These are phyloP conservation scores for Pythium myriotylum DNA, from an alignment of 352 stramenopile species.

Conservation along the genomic window DNA sequence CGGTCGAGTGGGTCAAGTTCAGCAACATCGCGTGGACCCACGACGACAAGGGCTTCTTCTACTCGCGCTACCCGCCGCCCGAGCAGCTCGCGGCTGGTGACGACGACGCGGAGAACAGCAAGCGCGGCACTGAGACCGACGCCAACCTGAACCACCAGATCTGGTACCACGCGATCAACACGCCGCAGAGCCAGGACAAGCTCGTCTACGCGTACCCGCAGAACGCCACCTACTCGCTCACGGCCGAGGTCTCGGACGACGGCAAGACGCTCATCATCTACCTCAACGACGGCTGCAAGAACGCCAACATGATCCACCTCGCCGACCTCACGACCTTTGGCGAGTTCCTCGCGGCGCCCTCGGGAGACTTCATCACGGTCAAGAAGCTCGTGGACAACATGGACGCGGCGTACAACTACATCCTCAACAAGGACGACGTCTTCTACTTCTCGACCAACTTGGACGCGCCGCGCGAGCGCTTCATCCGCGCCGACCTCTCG, in stretches of 20 bases:
- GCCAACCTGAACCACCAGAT: constrained; percentile 79
- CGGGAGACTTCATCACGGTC: constrained; percentile 41
- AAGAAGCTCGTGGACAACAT: constrained; percentile 89
- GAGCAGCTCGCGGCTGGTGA: constrained; percentile 56
- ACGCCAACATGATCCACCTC: constrained; percentile 87
- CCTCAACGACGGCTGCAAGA: constrained; percentile 87
- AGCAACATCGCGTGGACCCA: constrained; percentile 80
- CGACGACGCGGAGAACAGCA: constrained; percentile 43
- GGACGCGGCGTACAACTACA: constrained; percentile 82
- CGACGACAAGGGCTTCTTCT: constrained; percentile 87
- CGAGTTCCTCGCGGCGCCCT: constrained; percentile 40
- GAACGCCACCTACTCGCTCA: constrained; percentile 74
- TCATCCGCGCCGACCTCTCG: constrained; percentile 48
- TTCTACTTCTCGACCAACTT: constrained; percentile 91
- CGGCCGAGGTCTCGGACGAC: constrained; percentile 72
- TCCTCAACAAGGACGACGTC: constrained; percentile 84
- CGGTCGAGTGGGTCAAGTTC: constrained; percentile 90
- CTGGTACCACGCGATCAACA: constrained; percentile 81
- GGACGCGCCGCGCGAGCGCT: constrained; percentile 76
- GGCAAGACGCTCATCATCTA: constrained; percentile 77
- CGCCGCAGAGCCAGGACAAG: constrained; percentile 67
- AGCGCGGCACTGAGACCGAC: constrained; percentile 80
- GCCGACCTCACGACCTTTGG: constrained; percentile 59
- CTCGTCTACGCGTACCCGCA: constrained; percentile 77
- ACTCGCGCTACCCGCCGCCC: constrained; percentile 76